Evolutionary conservation across 169 alveolate species (phyloP), one percentile per base, ranked within the genome.

Genomic region (Babesia ovis): DNA sequence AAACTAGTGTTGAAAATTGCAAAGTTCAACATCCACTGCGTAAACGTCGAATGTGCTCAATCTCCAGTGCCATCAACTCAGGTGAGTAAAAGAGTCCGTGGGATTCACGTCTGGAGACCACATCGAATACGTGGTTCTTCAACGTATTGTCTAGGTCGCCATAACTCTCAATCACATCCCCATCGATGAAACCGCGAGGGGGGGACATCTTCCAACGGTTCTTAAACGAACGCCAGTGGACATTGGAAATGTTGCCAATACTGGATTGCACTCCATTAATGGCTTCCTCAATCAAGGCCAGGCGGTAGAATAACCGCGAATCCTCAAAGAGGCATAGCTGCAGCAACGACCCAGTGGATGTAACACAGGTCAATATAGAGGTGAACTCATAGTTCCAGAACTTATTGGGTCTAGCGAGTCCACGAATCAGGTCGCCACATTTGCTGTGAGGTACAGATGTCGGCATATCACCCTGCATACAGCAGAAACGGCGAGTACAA

Each of bases 111-210:
- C 18, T n/a, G 43, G 32, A 4, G 11, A 72, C 23, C 42, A 12
- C 35, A 16, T 68, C 66, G 51, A 67, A 61, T 1, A 77, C 86
- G 43, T 35, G 34, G 23, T 31, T 18, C n/a, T 55, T 46, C 8
- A 64, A 23, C 27, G 45, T 8, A 22, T 35, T 48, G 18, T 71
- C 66, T 6, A 77, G 86, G 18, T 45, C 56, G 25, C 27, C 54
- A 29, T 60, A 77, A 39, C 81, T 18, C 68, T 77, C 86, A 27
- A 77, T 62, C 27, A 53, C 68, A 64, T 77, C 86, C 51, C 86
- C 86, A 53, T 77, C 86, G 11, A 77, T 42, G 81, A 77, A 77
- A 16, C 82, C 86, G 18, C 45, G 27, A n/a, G 82, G 18, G 42
- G 79, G 68, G 9, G 29, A 23, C 23, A 41, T 56, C 62, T 46